phyloP scores from a whole-genome alignment of 495 filamentous ascomycete genomes.

The Neurospora sp. region DNA sequence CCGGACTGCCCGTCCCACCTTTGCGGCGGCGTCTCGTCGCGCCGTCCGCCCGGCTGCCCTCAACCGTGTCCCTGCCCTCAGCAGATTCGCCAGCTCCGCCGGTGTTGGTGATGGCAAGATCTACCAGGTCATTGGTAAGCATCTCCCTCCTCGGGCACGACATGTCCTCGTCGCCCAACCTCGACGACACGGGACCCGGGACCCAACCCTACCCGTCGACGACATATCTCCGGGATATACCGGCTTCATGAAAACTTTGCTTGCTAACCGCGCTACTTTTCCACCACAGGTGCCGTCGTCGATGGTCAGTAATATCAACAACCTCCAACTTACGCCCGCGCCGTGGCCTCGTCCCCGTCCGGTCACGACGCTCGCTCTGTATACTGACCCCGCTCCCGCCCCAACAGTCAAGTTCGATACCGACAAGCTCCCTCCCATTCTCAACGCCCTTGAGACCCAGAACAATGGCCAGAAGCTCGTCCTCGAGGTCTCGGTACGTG shows the following conservation, averaged over 20 bases:
- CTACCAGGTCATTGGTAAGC: slow-evolving; percentile 54
- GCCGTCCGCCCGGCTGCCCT: slow-evolving; percentile 55
- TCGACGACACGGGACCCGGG: not conserved
- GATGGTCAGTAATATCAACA: slow-evolving; percentile 48
- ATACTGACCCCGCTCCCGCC: slow-evolving; percentile 14
- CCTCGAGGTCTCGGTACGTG: slow-evolving; percentile 90
- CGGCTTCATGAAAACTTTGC: slow-evolving; percentile 6
- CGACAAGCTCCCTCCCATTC: slow-evolving; percentile 89
- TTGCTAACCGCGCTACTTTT: slow-evolving; percentile 32
- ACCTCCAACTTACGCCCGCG: slow-evolving; percentile 1
- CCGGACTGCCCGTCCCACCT: slow-evolving; percentile 64
- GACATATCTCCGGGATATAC: not conserved
- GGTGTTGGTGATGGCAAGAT: slow-evolving; percentile 64
- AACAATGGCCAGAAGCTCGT: slow-evolving; percentile 93
- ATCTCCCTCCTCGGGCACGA: not conserved
- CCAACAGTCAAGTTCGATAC: slow-evolving; percentile 77
- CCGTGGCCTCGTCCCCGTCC: not conserved
- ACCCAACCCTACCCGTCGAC: not conserved
- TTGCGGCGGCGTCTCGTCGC: slow-evolving; percentile 56
- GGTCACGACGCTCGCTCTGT: not conserved
- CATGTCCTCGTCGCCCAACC: not conserved
- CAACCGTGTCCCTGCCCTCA: slow-evolving; percentile 46
- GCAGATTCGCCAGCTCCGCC: slow-evolving; percentile 62
- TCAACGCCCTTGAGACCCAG: slow-evolving; percentile 86
- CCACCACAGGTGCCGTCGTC: slow-evolving; percentile 56